phyloP scores from a whole-genome alignment of 352 stramenopile species.

The Pythium scleroteichum region DNA sequence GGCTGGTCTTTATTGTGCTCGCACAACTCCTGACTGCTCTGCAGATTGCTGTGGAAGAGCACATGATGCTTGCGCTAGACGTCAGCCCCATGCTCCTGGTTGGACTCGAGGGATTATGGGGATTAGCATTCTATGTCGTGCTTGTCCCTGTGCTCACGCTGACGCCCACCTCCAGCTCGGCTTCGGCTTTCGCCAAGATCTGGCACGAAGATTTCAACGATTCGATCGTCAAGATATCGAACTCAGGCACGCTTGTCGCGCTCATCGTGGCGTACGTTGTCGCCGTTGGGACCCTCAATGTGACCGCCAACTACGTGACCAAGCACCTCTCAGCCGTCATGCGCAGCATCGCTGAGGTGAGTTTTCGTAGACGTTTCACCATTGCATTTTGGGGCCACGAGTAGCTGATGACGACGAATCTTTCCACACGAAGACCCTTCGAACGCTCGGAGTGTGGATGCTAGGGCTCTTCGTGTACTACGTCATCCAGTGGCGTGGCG shows the following conservation, averaged over 20 bases:
- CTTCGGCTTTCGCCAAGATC: conserved; percentile 60
- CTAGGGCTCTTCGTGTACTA: conserved; percentile 82
- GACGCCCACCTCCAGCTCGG: conserved; percentile 39
- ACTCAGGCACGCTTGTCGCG: conserved; percentile 59
- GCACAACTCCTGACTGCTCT: conserved; percentile 82
- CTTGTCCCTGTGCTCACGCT: conserved; percentile 70
- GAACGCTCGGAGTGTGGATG: conserved; percentile 77
- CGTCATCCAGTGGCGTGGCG: conserved; percentile 63
- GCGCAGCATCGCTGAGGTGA: conserved; percentile 80
- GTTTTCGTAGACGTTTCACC: background rate
- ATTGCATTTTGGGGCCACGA: no score
- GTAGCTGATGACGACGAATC: no score
- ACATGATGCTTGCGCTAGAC: conserved; percentile 82
- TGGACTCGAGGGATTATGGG: conserved; percentile 86
- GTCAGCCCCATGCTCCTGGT: conserved; percentile 88
- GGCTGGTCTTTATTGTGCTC: conserved; percentile 73
- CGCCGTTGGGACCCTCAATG: conserved; percentile 78
- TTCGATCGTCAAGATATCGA: conserved; percentile 71
- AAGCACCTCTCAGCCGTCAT: conserved; percentile 86
- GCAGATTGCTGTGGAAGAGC: conserved; percentile 91
- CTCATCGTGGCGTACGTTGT: conserved; percentile 69
- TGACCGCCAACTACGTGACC: conserved; percentile 83
- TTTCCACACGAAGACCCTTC: conserved; percentile 49
- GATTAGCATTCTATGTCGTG: conserved; percentile 77
- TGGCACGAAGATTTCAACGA: conserved; percentile 85